Base-by-base conservation (phyloP, 2,329 filamentous ascomycete genomes). In the Fusarium annulatum region DNA sequence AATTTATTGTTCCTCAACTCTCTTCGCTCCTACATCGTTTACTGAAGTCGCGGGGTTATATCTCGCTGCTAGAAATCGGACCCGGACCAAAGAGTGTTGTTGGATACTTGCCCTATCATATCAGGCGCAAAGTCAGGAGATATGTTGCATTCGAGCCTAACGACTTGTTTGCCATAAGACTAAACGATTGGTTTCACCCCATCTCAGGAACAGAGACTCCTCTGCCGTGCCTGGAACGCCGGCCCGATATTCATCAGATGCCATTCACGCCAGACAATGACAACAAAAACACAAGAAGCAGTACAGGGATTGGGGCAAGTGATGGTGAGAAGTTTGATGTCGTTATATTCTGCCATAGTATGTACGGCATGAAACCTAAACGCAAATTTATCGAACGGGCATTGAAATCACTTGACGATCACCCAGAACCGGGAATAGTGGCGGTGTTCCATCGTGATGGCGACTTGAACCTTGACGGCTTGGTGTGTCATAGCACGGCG, bases 301-400 rank as follows among this genome's bases (percentile, higher is more conserved):
- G 64, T 62, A 77, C n/a, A 4, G 8, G 49, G n/a, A 5, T 52
- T 19, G 5, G 11, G 5, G 5, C 52, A 16, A 73, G 45, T 38
- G 69, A 78, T 61, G 38, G 56, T 48, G 77, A 83, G 34, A 85
- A 81, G 67, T 91, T 85, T 72, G 86, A 91, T 74, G 19, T 91
- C 48, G 77, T 91, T 28, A 76, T 92, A 12, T 90, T 92, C 80
- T 91, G 88, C 73, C 89, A 91, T 78, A 90, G 90, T 81, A 86
- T 91, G 86, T 90, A 91, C 71, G 88, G 88, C 68, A 88, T 91
- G 86, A 83, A 82, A 3, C 84, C 84, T 9, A 87, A 88, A 74
- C 75, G 69, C 33, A 78, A 12, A 8, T 85, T 83, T 70, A 85
- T 91, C 71, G 77, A 86, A 76, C 73, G 64, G 23, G 85, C 87